Evolutionary conservation across 495 filamentous ascomycete species (phyloP).

Genomic region (Achaetomiella virescens): DNA sequence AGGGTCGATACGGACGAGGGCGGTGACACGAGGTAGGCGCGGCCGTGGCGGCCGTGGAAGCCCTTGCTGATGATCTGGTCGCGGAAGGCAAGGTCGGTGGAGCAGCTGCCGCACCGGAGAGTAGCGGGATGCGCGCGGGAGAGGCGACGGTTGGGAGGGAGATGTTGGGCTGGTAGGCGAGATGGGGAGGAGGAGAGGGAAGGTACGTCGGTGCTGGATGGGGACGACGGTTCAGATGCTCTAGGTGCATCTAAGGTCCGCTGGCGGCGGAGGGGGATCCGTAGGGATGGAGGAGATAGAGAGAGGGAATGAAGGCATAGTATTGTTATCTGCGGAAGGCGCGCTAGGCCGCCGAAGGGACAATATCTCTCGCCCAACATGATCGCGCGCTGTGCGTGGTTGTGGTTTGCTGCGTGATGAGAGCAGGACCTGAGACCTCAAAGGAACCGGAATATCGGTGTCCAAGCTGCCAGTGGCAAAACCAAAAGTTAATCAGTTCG

Average conservation of each 20-base stretch:
- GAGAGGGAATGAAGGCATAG: constrained; percentile 38
- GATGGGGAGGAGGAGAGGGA: constrained; percentile 28
- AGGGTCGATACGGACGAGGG: constrained; percentile 23
- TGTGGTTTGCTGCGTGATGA: not conserved
- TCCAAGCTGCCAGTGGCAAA: not conserved
- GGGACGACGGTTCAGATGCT: not conserved
- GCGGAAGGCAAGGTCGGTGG: constrained; percentile 65
- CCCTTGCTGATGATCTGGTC: constrained; percentile 84
- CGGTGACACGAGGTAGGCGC: constrained; percentile 77
- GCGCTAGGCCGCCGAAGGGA: constrained; percentile 4
- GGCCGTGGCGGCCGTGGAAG: constrained; percentile 89
- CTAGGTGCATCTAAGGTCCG: constrained; percentile 11
- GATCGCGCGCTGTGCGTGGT: not conserved
- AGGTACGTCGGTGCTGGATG: not conserved
- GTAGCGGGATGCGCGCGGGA: constrained; percentile 36
- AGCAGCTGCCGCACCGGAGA: constrained; percentile 69
- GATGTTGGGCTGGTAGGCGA: constrained; percentile 1
- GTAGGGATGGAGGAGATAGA: constrained; percentile 46
- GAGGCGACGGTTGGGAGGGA: constrained; percentile 13
- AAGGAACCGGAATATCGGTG: not conserved
- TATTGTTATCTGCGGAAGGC: constrained; percentile 1
- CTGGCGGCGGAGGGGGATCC: constrained; percentile 38
- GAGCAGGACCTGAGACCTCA: not conserved
- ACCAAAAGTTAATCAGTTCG: not conserved
- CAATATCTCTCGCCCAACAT: constrained; percentile 24